phyloP scores from a whole-genome alignment of 148 eudicot species.

The Cornus controversa region DNA sequence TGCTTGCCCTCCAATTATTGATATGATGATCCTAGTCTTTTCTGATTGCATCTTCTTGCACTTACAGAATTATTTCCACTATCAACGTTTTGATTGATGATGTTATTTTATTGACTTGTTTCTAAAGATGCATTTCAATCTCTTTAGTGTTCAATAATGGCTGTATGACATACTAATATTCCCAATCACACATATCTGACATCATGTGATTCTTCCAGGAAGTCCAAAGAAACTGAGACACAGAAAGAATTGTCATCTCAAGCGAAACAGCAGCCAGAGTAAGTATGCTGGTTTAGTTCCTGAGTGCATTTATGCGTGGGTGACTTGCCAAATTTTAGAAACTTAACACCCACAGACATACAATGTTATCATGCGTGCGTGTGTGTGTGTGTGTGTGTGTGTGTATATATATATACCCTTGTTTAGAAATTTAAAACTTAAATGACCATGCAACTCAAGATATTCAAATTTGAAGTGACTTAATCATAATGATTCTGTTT shows the following conservation, averaged over 20 bases:
- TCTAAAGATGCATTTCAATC: neutral
- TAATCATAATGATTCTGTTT: too few relatives aligned
- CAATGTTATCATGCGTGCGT: too few relatives aligned
- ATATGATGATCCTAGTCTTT: neutral
- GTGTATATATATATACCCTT: too few relatives aligned
- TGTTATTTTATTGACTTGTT: neutral
- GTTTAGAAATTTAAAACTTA: too few relatives aligned
- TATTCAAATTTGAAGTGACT: too few relatives aligned
- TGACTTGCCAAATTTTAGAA: too few relatives aligned
- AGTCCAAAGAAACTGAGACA: constrained; percentile 28
- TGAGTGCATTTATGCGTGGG: too few relatives aligned
- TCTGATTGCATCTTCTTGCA: neutral
- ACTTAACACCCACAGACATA: too few relatives aligned
- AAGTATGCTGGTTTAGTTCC: neutral
- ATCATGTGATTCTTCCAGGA: constrained; percentile 30
- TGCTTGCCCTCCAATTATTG: neutral
- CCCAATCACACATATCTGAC: neutral
- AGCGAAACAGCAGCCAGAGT: constrained; percentile 15
- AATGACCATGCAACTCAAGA: too few relatives aligned
- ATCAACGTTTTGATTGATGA: neutral
- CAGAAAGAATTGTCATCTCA: constrained; percentile 33
- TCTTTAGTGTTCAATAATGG: neutral
- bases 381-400: too few relatives aligned
- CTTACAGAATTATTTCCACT: neutral
- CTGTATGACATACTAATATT: neutral